phyloP scores from a whole-genome alignment of 1,139 yeast genomes.

The Diutina scorzettiae region DNA sequence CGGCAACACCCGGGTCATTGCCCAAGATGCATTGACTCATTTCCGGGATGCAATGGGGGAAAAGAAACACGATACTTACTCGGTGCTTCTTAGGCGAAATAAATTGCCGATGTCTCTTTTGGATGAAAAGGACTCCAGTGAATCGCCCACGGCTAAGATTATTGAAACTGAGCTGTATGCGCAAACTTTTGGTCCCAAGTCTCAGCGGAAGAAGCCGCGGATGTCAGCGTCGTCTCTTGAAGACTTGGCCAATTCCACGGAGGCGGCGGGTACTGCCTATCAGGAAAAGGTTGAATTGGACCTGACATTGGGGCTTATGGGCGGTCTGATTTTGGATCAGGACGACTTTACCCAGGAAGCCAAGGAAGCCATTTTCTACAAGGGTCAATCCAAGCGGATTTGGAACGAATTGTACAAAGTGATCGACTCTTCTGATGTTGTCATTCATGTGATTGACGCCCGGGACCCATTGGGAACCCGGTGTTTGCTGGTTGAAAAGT shows the following conservation, averaged over 20 bases:
- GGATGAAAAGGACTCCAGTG: conserved; percentile 68
- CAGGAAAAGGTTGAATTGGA: conserved; percentile 69
- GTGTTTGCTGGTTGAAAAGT: conserved; percentile 87
- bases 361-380: conserved; percentile 88
- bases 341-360: conserved; percentile 85
- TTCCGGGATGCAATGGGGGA: conserved; percentile 93
- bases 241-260: conserved; percentile 61
- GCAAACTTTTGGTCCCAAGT: conserved; percentile 85
- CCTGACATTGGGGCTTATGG: conserved; percentile 72
- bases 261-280: conserved; percentile 44
- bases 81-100: conserved; percentile 77
- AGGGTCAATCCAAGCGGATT: conserved; percentile 96
- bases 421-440: conserved; percentile 94
- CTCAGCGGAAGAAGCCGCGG: conserved; percentile 87
- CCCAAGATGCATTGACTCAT: conserved; percentile 91
- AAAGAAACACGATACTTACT: conserved; percentile 75
- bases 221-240: conserved; percentile 59
- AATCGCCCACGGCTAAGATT: conserved; percentile 68
- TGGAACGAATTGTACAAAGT: conserved; percentile 98
- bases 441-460: conserved; percentile 91
- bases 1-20: conserved; percentile 93
- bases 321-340: conserved; percentile 49
- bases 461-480: conserved; percentile 96
- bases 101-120: conserved; percentile 91
- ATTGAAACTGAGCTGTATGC: conserved; percentile 81